Percentiles rank a stretch among this genome's conserved stretches.
These are phyloP conservation scores for Wickerhamomyces chaumierensis DNA, from an alignment of 805 yeast genomes.

Conservation along the genomic window DNA sequence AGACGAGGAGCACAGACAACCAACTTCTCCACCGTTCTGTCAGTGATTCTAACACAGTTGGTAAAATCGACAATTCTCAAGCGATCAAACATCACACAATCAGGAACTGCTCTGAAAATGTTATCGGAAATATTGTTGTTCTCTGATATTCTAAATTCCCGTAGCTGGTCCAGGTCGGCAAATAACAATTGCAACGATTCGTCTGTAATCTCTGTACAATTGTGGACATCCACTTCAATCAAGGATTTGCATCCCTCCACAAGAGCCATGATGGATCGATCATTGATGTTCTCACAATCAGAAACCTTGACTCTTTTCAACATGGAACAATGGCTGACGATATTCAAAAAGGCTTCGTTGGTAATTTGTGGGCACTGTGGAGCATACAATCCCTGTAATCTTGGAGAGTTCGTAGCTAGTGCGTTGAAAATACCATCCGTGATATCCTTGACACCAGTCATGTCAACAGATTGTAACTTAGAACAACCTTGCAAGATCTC, in stretches of 20 bases:
- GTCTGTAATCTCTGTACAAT: slow-evolving; percentile 66
- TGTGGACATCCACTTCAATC: slow-evolving; percentile 84
- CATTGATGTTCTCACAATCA: slow-evolving; percentile 56
- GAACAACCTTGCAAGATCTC: slow-evolving; percentile 52
- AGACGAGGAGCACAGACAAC: slow-evolving; percentile 73
- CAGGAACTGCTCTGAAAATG: slow-evolving; percentile 45
- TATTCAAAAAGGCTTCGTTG: slow-evolving; percentile 46
- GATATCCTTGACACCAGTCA: slow-evolving; percentile 64
- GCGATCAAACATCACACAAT: slow-evolving; percentile 40
- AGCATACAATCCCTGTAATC: slow-evolving; percentile 83
- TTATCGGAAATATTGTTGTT: slow-evolving; percentile 60
- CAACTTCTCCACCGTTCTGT: slow-evolving; percentile 60
- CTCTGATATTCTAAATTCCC: slow-evolving; percentile 77
- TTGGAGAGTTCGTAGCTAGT: slow-evolving; percentile 57
- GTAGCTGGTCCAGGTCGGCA: slow-evolving; percentile 50
- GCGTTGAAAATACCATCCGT: slow-evolving; percentile 61
- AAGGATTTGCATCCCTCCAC: slow-evolving; percentile 65
- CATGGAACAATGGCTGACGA: slow-evolving; percentile 57
- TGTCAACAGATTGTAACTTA: slow-evolving; percentile 73
- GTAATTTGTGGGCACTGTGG: slow-evolving; percentile 72
- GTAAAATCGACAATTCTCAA: slow-evolving; percentile 79
- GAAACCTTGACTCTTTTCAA: slow-evolving; percentile 76
- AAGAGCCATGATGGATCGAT: slow-evolving; percentile 46
- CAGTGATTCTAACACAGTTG: slow-evolving; percentile 72
- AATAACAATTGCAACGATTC: slow-evolving; percentile 46